Evolutionary conservation across 2,329 filamentous ascomycete genomes (phyloP).

Genomic region (Gyromitra esculenta): DNA sequence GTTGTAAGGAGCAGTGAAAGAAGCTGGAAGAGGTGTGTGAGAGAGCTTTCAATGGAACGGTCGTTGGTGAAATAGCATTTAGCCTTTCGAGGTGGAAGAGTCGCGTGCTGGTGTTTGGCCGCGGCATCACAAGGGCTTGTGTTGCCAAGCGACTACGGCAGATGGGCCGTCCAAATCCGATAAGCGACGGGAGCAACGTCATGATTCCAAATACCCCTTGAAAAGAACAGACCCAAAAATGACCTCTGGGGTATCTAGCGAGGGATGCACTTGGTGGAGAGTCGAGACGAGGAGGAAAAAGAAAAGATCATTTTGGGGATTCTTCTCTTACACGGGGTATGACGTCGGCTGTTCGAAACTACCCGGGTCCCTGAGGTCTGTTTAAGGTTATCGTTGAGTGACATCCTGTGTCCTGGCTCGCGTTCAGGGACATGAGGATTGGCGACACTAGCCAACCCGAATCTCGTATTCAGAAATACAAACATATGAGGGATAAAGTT

Average conservation of each 20-base stretch:
- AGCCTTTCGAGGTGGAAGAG: conserved; percentile 1
- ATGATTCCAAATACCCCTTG: conserved; percentile 10
- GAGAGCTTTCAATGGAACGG: conserved; percentile 1
- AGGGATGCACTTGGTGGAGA: not conserved
- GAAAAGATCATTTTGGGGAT: not conserved
- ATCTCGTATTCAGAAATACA: not conserved
- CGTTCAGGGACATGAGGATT: too few relatives aligned
- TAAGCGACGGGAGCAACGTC: conserved; percentile 19
- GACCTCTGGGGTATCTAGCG: not conserved
- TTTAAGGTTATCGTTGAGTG: not conserved
- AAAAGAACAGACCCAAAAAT: not conserved
- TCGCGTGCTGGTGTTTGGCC: conserved; percentile 5
- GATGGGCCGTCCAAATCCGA: not conserved
- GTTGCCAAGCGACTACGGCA: conserved; percentile 21
- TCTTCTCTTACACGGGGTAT: not conserved
- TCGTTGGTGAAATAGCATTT: not conserved
- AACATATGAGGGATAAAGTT: too few relatives aligned
- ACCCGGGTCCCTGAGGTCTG: not conserved
- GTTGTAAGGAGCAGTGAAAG: not conserved
- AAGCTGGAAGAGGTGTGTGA: not conserved
- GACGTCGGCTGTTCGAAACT: not conserved
- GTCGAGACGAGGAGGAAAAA: not conserved
- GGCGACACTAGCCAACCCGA: not conserved
- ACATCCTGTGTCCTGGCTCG: not conserved
- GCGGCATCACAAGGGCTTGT: conserved; percentile 24